A percentile compares a stretch with the other conserved stretches of the same genome.
phyloP scores from a whole-genome alignment of 2,329 filamentous ascomycete species.

The Fusarium duplospermum region DNA sequence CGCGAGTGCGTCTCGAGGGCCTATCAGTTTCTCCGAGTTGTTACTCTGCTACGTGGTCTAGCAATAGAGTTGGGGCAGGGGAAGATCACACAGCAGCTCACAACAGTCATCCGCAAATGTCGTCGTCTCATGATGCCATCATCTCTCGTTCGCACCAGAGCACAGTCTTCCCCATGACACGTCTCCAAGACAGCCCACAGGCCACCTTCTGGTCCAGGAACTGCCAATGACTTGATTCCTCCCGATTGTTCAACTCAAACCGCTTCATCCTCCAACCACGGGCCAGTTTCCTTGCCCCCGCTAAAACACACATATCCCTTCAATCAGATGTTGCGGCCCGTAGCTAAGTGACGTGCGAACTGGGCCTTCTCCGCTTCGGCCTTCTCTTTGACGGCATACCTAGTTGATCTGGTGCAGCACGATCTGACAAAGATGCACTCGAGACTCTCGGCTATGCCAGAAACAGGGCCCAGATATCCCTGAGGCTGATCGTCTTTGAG shows the following conservation, averaged over 20 bases:
- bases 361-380: constrained; percentile 47
- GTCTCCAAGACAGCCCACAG: constrained; percentile 3
- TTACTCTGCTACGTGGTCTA: not conserved
- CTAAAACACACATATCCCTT: constrained; percentile 68
- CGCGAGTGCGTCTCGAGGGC: constrained; percentile 7
- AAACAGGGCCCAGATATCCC: not conserved
- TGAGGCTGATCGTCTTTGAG: not conserved
- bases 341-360: constrained; percentile 88
- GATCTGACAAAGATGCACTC: not conserved
- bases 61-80: not conserved
- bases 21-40: not conserved
- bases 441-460: not conserved
- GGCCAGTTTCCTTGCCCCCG: not conserved
- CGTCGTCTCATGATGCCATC: not conserved
- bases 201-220: constrained; percentile 1
- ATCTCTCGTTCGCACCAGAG: not conserved
- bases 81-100: not conserved
- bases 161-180: constrained; percentile 10
- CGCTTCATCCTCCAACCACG: constrained; percentile 10
- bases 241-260: constrained; percentile 3
- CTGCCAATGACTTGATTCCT: not conserved
- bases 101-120: constrained; percentile 1
- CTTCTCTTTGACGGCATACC: not conserved
- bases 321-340: constrained; percentile 86
- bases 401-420: not conserved